These are phyloP conservation scores for Eucalyptus pumila DNA, from an alignment of 345 rosid species.

Conservation along the genomic window DNA sequence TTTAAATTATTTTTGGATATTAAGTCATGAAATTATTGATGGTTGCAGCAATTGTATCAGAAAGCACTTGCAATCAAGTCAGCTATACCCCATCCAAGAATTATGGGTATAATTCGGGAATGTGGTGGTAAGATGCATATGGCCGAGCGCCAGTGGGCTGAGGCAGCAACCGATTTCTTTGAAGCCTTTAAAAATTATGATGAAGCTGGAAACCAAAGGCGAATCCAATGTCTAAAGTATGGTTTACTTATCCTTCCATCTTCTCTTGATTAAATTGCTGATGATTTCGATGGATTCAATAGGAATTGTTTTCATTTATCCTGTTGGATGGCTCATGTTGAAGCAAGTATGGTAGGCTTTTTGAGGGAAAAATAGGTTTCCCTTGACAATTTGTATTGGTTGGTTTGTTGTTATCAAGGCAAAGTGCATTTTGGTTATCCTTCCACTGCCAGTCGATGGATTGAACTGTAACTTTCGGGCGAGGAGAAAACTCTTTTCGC, in stretches of 20 bases:
- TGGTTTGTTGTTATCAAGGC: not conserved
- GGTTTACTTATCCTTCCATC: not conserved
- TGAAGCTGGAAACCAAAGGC: slow-evolving; percentile 99
- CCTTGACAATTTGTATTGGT: not conserved
- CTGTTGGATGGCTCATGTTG: not conserved
- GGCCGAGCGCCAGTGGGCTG: slow-evolving; percentile 99
- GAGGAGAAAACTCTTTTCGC: not conserved
- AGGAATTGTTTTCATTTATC: not conserved
- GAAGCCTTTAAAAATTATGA: slow-evolving; percentile 99
- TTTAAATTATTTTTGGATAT: not conserved
- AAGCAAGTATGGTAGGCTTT: not conserved
- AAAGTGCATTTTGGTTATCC: not conserved
- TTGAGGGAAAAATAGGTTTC: not conserved
- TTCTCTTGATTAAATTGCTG: not conserved
- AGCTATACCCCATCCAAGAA: slow-evolving; percentile 99
- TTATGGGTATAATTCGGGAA: slow-evolving; percentile 98
- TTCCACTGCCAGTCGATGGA: not conserved
- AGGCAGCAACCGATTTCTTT: slow-evolving; percentile 98
- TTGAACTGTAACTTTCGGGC: not conserved
- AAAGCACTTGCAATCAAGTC: slow-evolving; percentile 99
- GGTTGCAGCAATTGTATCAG: slow-evolving; percentile 84
- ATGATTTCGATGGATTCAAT: not conserved
- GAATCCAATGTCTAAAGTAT: slow-evolving; percentile 95
- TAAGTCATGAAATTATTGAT: not conserved
- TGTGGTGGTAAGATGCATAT: slow-evolving; percentile 99